These are phyloP conservation scores for Sextonia rubra DNA, from an alignment of 164 flowering plant genomes.

Conservation along the genomic window DNA sequence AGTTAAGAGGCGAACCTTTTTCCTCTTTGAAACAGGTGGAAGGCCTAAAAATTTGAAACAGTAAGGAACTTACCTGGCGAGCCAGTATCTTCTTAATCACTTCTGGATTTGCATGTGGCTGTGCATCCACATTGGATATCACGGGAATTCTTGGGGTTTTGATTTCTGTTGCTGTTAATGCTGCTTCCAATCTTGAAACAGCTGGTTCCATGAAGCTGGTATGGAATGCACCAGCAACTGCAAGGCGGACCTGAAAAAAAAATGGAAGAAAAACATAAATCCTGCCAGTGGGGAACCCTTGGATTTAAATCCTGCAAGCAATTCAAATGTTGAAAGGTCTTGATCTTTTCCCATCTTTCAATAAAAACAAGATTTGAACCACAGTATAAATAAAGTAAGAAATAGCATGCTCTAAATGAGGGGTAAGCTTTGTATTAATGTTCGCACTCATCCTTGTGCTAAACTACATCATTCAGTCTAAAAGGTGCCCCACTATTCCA, in stretches of 20 bases:
- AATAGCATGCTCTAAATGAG: no score
- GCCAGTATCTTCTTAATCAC: slow-evolving; percentile 88
- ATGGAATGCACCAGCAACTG: slow-evolving; percentile 99
- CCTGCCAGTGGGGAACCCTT: background rate
- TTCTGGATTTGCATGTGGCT: slow-evolving; percentile 88
- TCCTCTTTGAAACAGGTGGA: background rate
- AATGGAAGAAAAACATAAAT: background rate
- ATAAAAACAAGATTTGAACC: no score
- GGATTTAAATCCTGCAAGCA: no score
- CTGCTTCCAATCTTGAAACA: slow-evolving; percentile 91
- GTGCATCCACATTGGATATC: slow-evolving; percentile 95
- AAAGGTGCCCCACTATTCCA: no score
- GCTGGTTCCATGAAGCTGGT: slow-evolving; percentile 96
- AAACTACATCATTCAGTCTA: no score
- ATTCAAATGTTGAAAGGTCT: no score
- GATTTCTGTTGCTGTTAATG: slow-evolving; percentile 76
- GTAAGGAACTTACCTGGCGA: slow-evolving; percentile 52
- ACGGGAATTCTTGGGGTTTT: slow-evolving; percentile 89
- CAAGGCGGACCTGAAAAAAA: slow-evolving; percentile 75
- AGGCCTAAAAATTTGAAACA: background rate
- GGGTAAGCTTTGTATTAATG: no score
- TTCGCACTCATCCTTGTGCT: no score
- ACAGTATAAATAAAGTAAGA: no score
- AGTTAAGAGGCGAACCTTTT: slow-evolving; percentile 1
- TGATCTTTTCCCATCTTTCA: no score